Conservation (phyloP, 805 yeast genomes). For the Wickerhamomyces subpelliculosus region DNA sequence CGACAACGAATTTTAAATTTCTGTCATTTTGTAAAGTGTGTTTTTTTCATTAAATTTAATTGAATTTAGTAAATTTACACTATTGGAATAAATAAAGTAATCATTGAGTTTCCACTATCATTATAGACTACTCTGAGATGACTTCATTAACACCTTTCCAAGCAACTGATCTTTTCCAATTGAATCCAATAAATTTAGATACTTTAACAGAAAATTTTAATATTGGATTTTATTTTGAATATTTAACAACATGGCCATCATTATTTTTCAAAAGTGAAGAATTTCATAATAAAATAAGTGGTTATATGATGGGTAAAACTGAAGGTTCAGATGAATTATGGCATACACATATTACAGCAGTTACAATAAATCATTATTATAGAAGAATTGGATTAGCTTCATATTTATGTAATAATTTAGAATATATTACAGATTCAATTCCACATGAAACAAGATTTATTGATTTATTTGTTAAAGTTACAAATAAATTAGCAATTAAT, state of each 20-base stretch:
- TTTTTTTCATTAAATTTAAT: too few species aligned
- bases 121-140: conserved; percentile 40
- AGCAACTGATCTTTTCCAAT: conserved; percentile 71
- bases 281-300: conserved; percentile 37
- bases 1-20: too few species aligned
- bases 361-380: conserved; percentile 77
- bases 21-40: too few species aligned
- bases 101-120: neutral
- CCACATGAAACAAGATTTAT: conserved; percentile 79
- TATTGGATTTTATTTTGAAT: conserved; percentile 74
- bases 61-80: too few species aligned
- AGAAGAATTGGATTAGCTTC: conserved; percentile 85
- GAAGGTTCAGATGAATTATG: conserved; percentile 83
- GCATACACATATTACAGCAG: conserved; percentile 97
- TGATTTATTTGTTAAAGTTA: conserved; percentile 87
- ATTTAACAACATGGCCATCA: conserved; percentile 82
- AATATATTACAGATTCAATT: conserved; percentile 64
- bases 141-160: conserved; percentile 84
- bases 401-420: conserved; percentile 65
- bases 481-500: conserved; percentile 71
- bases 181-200: conserved; percentile 77
- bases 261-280: conserved; percentile 73
- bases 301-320: conserved; percentile 93
- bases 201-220: conserved; percentile 90
- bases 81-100: too few species aligned